These are phyloP conservation scores for Tuber magnatum DNA, from an alignment of 495 filamentous ascomycete genomes.

Conservation along the genomic window DNA sequence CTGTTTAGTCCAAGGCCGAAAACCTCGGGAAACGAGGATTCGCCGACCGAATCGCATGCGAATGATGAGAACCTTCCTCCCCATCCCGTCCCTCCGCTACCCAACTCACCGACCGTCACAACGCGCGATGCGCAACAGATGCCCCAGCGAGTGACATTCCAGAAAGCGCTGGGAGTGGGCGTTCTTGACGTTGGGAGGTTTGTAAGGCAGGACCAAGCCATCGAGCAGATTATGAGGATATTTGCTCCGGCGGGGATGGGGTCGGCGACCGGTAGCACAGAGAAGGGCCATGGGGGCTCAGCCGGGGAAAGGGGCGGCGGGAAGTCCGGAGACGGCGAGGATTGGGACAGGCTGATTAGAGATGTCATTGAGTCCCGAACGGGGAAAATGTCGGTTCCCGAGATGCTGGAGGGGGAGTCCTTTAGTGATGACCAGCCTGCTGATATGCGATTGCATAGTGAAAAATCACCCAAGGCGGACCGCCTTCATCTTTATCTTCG, in stretches of 20 bases:
- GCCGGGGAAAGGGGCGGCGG: slow-evolving; percentile 9
- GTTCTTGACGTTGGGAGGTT: slow-evolving; percentile 71
- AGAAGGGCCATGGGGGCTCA: slow-evolving; percentile 13
- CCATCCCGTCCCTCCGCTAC: slow-evolving; percentile 6
- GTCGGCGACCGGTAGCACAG: background rate
- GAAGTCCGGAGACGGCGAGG: slow-evolving; percentile 45
- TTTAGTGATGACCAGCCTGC: slow-evolving; percentile 23
- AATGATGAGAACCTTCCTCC: slow-evolving; percentile 31
- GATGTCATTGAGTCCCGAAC: slow-evolving; percentile 66
- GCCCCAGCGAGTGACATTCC: slow-evolving; percentile 29
- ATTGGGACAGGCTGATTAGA: slow-evolving; percentile 68
- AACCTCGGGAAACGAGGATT: slow-evolving; percentile 31
- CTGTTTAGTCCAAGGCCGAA: slow-evolving; percentile 38
- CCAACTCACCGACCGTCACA: slow-evolving; percentile 21
- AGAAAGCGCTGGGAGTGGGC: slow-evolving; percentile 60
- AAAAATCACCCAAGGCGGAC: slow-evolving; percentile 61
- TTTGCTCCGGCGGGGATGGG: slow-evolving; percentile 56
- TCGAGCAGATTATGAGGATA: slow-evolving; percentile 69
- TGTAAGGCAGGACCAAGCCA: slow-evolving; percentile 66
- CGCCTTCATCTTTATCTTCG: slow-evolving; percentile 68
- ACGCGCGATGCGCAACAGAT: background rate
- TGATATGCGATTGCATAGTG: slow-evolving; percentile 42
- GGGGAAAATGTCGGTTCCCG: slow-evolving; percentile 52
- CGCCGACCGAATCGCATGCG: slow-evolving; percentile 19
- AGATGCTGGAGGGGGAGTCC: slow-evolving; percentile 18